phyloP scores from a whole-genome alignment of 768 basidiomycete genomes.

The Lactarius deliciosus region DNA sequence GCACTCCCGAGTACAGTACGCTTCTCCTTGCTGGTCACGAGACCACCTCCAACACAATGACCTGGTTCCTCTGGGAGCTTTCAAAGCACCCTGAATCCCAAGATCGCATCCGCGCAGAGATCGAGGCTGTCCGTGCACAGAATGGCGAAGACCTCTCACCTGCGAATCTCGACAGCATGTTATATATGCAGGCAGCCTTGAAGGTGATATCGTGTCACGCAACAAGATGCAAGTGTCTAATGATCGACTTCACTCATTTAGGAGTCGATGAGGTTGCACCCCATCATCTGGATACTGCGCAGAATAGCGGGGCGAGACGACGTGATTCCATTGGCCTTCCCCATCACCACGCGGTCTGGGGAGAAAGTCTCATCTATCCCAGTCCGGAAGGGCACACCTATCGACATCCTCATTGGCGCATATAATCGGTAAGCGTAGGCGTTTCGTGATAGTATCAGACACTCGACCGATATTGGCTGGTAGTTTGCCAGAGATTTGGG shows the following conservation, averaged over 20 bases:
- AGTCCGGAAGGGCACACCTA: slow-evolving; percentile 25
- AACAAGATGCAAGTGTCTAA: not conserved
- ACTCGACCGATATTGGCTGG: not conserved
- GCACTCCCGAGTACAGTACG: slow-evolving; percentile 6
- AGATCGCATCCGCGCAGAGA: slow-evolving; percentile 25
- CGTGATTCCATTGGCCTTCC: slow-evolving; percentile 25
- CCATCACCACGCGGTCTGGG: slow-evolving; percentile 23
- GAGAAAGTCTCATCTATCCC: slow-evolving; percentile 24
- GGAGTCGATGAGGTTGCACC: slow-evolving; percentile 29
- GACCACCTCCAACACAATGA: slow-evolving; percentile 20
- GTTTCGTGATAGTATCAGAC: not conserved
- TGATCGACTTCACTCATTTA: not conserved
- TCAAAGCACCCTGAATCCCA: slow-evolving; percentile 28
- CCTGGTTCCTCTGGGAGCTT: slow-evolving; percentile 28
- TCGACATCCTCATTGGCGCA: slow-evolving; percentile 20
- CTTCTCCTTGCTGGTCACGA: slow-evolving; percentile 28
- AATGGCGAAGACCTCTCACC: slow-evolving; percentile 11
- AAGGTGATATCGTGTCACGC: slow-evolving; percentile 9
- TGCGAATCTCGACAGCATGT: slow-evolving; percentile 24
- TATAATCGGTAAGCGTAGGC: slow-evolving; percentile 24
- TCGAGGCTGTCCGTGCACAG: slow-evolving; percentile 13
- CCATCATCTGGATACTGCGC: slow-evolving; percentile 19
- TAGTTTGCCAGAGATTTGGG: slow-evolving; percentile 27
- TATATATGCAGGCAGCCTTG: slow-evolving; percentile 24
- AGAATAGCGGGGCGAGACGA: slow-evolving; percentile 25